Evolutionary conservation across 1,284 basidiomycete species (phyloP).

Genomic region (Gomphus bonarii): DNA sequence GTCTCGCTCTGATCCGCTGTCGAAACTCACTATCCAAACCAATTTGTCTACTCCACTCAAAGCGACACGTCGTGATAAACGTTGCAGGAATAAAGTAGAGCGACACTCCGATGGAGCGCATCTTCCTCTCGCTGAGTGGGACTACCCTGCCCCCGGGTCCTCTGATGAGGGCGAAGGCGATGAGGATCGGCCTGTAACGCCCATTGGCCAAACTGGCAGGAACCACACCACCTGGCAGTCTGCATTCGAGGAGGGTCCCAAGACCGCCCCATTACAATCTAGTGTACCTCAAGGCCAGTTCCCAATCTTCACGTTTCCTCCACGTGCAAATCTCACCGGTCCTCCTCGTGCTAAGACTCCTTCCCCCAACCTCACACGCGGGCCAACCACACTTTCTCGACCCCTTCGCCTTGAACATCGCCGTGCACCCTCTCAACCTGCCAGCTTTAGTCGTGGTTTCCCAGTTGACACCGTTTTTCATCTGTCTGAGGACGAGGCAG

Average conservation of each 20-base stretch:
- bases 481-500: constrained; percentile 3
- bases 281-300: background rate
- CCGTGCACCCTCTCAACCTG: constrained; percentile 7
- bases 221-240: background rate
- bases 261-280: constrained; percentile 5
- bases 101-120: background rate
- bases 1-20: constrained; percentile 5
- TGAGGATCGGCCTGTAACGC: background rate
- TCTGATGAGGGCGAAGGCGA: constrained; percentile 4
- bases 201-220: background rate
- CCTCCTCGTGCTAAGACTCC: constrained; percentile 1
- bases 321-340: background rate
- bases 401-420: background rate
- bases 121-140: constrained; percentile 9
- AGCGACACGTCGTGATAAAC: background rate
- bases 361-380: background rate
- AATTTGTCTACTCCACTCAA: background rate
- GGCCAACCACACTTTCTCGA: background rate
- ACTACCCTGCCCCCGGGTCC: constrained; percentile 1
- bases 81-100: constrained; percentile 2
- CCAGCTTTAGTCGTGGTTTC: background rate
- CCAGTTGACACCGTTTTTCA: background rate
- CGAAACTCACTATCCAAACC: constrained; percentile 8
- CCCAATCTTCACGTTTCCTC: constrained; percentile 7
- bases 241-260: constrained; percentile 3